A percentile compares a stretch with the other conserved stretches of the same genome.
phyloP scores from a whole-genome alignment of 306 rosid genomes.

The Psophocarpus tetragonolobus region DNA sequence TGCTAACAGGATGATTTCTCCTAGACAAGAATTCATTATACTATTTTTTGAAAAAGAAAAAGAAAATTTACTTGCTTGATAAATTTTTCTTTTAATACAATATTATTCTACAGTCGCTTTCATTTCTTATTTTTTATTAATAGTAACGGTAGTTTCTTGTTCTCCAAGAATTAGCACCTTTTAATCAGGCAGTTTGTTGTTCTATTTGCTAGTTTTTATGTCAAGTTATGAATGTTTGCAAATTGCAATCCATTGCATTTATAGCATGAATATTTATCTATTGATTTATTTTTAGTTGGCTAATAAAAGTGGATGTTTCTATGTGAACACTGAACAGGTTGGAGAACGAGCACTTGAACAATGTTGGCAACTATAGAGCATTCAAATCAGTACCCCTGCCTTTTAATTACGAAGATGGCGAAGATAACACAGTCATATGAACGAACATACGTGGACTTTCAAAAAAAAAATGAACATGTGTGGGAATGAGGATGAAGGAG shows the following conservation, averaged over 20 bases:
- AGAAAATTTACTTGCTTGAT: not conserved
- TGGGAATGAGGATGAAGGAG: not conserved
- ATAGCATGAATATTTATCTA: not conserved
- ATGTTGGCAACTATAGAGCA: slow-evolving; percentile 75
- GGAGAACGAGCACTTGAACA: slow-evolving; percentile 56
- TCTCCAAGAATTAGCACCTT: not conserved
- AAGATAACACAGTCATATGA: slow-evolving; percentile 31
- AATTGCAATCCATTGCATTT: not conserved
- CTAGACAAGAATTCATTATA: not conserved
- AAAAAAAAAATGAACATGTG: too few relatives aligned
- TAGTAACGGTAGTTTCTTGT: too few relatives aligned
- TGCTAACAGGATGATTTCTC: not conserved
- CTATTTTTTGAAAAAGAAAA: not conserved
- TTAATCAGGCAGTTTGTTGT: not conserved
- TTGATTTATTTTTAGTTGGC: not conserved
- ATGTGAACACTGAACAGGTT: slow-evolving; percentile 22
- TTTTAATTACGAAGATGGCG: slow-evolving; percentile 49
- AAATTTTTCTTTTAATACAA: not conserved
- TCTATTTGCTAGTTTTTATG: not conserved
- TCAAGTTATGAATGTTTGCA: not conserved
- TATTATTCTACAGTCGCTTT: not conserved
- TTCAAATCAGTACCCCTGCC: slow-evolving; percentile 81
- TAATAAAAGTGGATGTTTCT: slow-evolving; percentile 5
- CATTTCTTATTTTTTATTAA: too few relatives aligned
- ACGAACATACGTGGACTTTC: too few relatives aligned